Percentiles rank a stretch among this genome's conserved stretches.
phyloP scores from a whole-genome alignment of 139 green algal species.

The Monoraphidium neglectum region DNA sequence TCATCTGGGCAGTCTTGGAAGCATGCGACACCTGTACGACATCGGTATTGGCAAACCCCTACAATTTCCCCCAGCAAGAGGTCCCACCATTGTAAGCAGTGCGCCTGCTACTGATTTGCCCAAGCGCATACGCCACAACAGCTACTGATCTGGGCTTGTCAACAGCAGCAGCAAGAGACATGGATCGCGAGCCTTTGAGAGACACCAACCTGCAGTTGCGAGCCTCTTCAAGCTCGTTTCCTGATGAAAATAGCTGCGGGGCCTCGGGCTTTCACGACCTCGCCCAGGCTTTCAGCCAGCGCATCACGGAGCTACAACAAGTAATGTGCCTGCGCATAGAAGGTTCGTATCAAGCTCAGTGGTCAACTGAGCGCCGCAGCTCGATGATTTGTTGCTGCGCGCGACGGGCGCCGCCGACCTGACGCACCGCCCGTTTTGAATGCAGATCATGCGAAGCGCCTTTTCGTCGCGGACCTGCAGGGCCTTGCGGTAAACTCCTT shows the following conservation, averaged over 20 bases:
- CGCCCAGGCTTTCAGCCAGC: constrained; percentile 20
- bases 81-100: no score
- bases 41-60: no score
- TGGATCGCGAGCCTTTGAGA: no score
- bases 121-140: no score
- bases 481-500: constrained; percentile 12
- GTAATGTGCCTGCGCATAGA: constrained; percentile 26
- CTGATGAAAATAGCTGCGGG: constrained; percentile 5
- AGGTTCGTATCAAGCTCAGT: not conserved
- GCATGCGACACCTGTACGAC: no score
- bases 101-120: no score
- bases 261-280: constrained; percentile 8
- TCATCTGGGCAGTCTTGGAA: no score
- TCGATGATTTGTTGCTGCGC: no score
- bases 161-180: no score
- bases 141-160: no score
- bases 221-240: not conserved
- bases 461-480: constrained; percentile 24
- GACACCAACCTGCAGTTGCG: no score
- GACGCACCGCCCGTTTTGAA: not conserved
- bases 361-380: not conserved
- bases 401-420: not conserved
- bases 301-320: constrained; percentile 31
- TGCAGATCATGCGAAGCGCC: constrained; percentile 24
- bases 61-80: no score